Conservation (phyloP, 331 rosid species). For the Pyracantha coccinea region DNA sequence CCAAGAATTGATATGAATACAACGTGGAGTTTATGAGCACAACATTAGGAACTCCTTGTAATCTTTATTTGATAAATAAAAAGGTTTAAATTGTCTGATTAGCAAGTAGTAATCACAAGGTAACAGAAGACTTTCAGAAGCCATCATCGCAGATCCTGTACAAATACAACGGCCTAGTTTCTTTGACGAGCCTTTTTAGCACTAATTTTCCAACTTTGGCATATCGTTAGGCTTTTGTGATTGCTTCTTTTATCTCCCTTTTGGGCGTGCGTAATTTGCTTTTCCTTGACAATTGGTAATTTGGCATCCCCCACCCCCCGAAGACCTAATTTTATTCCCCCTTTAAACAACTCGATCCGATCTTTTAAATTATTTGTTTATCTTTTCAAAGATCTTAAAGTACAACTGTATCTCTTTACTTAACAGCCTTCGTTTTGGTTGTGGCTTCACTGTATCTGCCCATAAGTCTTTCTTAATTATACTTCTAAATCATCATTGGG, state of each 20-base stretch:
- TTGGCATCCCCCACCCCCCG: constrained; percentile 11
- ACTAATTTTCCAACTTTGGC: neutral
- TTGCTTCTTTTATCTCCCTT: neutral
- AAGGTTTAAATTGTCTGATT: no score
- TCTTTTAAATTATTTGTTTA: constrained; percentile 12
- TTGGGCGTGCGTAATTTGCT: constrained; percentile 17
- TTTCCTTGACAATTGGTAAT: neutral
- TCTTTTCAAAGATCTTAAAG: constrained; percentile 35
- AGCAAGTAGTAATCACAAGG: no score
- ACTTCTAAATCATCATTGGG: constrained; percentile 21
- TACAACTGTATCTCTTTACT: constrained; percentile 38
- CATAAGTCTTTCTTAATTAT: constrained; percentile 6
- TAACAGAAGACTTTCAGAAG: neutral
- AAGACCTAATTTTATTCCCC: constrained; percentile 19
- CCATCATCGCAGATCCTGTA: neutral
- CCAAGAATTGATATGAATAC: no score
- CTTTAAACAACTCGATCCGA: constrained; percentile 1
- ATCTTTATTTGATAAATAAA: no score
- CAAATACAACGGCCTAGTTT: neutral
- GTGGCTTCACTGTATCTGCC: constrained; percentile 38
- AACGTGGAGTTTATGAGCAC: no score
- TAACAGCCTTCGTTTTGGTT: neutral
- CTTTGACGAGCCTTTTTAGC: neutral
- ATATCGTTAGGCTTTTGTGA: constrained; percentile 1
- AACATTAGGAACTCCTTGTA: no score